phyloP scores from a whole-genome alignment of 371 early-diverging fungal genomes.

The Zancudomyces culisetae region DNA sequence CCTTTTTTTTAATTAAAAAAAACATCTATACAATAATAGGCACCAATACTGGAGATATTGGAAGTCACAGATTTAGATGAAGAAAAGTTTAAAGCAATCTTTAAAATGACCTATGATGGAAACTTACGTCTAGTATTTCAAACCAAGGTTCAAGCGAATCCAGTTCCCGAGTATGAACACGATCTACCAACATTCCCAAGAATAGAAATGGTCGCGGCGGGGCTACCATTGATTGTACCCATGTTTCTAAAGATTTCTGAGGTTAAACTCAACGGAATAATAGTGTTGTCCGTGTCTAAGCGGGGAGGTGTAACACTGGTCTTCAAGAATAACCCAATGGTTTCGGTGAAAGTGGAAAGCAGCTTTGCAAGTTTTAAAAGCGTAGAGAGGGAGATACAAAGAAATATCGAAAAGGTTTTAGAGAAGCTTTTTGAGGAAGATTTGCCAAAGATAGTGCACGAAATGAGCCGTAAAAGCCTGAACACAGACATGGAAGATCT shows the following conservation, averaged over 20 bases:
- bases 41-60: conserved; percentile 92
- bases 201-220: conserved; percentile 62
- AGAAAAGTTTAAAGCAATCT: conserved; percentile 87
- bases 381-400: conserved; percentile 69
- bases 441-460: conserved; percentile 80
- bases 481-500: neutral
- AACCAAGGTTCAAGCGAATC: conserved; percentile 71
- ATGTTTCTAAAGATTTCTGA: conserved; percentile 83
- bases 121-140: conserved; percentile 83
- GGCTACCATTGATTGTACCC: conserved; percentile 83
- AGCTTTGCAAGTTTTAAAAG: conserved; percentile 82
- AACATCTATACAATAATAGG: no score
- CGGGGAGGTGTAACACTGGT: conserved; percentile 81
- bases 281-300: conserved; percentile 82
- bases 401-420: conserved; percentile 76
- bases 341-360: conserved; percentile 73
- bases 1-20: no score
- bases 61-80: conserved; percentile 87
- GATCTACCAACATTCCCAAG: conserved; percentile 39
- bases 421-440: conserved; percentile 79
- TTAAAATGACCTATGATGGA: conserved; percentile 78
- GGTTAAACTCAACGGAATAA: conserved; percentile 72
- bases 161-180: conserved; percentile 10
- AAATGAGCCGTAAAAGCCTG: conserved; percentile 30
- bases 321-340: conserved; percentile 92